These are phyloP conservation scores for Phytopythium cucurbitacearum DNA, from an alignment of 352 stramenopile species.

Conservation along the genomic window DNA sequence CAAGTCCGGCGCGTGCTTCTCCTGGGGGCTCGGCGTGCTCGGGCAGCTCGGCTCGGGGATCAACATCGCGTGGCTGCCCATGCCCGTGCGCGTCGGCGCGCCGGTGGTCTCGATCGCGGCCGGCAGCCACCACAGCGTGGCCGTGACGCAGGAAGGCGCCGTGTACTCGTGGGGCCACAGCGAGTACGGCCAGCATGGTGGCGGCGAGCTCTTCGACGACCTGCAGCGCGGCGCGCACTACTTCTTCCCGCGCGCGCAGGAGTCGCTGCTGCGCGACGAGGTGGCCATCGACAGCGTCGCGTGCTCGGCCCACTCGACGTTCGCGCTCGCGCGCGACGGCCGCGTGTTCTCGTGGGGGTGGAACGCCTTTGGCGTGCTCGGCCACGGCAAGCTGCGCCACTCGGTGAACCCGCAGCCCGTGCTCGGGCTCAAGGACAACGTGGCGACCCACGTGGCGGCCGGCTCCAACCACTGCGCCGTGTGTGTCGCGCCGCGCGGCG, in stretches of 20 bases:
- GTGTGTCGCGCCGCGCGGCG: slow-evolving; percentile 44
- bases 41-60: slow-evolving; percentile 59
- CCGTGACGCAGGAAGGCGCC: slow-evolving; percentile 43
- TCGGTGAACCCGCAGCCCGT: slow-evolving; percentile 64
- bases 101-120: slow-evolving; percentile 55
- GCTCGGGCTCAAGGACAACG: slow-evolving; percentile 55
- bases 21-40: slow-evolving; percentile 72
- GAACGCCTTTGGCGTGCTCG: slow-evolving; percentile 76
- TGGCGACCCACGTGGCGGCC: slow-evolving; percentile 42
- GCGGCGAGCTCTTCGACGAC: slow-evolving; percentile 57
- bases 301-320: slow-evolving; percentile 77
- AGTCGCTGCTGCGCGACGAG: slow-evolving; percentile 37
- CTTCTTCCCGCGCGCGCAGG: slow-evolving; percentile 59
- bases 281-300: slow-evolving; percentile 27
- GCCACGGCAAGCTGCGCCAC: slow-evolving; percentile 71
- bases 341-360: slow-evolving; percentile 84
- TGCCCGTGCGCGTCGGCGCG: slow-evolving; percentile 46
- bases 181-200: slow-evolving; percentile 78
- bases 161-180: slow-evolving; percentile 80
- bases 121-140: slow-evolving; percentile 75
- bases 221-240: slow-evolving; percentile 74
- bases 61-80: slow-evolving; percentile 60
- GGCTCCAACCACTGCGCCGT: slow-evolving; percentile 70
- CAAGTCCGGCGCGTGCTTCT: slow-evolving; percentile 50
- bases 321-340: slow-evolving; percentile 47